Percentiles rank a stretch among this genome's conserved stretches.
Conservation (phyloP, 352 stramenopile species). For the Pythium coloratum region DNA sequence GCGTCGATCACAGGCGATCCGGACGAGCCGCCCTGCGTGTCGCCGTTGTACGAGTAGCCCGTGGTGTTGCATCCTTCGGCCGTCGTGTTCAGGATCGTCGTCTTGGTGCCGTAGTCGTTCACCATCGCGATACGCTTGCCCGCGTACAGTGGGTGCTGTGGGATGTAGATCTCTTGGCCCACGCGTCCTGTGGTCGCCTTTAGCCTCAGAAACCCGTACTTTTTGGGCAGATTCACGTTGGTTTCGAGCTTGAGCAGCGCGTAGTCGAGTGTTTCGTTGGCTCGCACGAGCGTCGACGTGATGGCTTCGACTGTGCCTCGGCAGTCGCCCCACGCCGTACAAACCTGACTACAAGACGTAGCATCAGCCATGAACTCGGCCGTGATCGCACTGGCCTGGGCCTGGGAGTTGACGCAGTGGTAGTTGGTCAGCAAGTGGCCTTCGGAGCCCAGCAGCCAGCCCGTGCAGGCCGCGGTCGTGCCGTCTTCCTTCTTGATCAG, state of each 20-base stretch:
- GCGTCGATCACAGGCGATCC: constrained; percentile 58
- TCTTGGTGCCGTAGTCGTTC: constrained; percentile 46
- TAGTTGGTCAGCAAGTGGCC: constrained; percentile 74
- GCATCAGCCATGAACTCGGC: constrained; percentile 71
- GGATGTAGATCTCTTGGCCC: constrained; percentile 51
- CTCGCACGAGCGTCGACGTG: constrained; percentile 42
- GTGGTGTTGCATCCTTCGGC: constrained; percentile 35
- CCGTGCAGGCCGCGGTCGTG: constrained; percentile 45
- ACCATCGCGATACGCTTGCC: constrained; percentile 55
- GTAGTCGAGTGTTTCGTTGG: constrained; percentile 57
- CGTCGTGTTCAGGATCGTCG: constrained; percentile 36
- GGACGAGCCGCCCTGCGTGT: constrained; percentile 65
- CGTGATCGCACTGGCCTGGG: constrained; percentile 38
- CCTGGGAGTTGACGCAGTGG: constrained; percentile 54
- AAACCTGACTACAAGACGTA: constrained; percentile 36
- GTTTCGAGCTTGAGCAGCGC: constrained; percentile 52
- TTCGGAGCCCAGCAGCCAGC: constrained; percentile 57
- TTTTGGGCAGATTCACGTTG: constrained; percentile 34
- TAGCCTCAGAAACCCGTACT: constrained; percentile 62
- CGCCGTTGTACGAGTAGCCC: constrained; percentile 62
- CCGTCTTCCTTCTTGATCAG: constrained; percentile 43
- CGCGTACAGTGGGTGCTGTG: constrained; percentile 46
- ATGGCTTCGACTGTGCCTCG: constrained; percentile 45
- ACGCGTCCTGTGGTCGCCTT: constrained; percentile 34
- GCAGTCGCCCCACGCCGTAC: constrained; percentile 40